Conservation (phyloP, 2,329 filamentous ascomycete species). For the Diaporthe sp. region DNA sequence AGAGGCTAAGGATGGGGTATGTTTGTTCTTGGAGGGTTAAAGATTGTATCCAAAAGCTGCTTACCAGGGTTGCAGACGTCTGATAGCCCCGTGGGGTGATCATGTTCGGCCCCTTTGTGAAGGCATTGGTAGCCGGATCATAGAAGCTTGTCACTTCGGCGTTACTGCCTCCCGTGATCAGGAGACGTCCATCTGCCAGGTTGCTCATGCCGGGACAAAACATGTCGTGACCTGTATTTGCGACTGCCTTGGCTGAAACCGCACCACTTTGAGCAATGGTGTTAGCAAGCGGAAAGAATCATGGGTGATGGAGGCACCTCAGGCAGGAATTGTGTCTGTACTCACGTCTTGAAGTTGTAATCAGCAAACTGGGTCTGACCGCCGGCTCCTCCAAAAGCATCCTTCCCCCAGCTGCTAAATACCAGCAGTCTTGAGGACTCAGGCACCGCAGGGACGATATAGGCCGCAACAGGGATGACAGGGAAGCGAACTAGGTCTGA, state of each 20-base stretch:
- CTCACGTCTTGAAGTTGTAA: slow-evolving; percentile 30
- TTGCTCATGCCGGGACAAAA: slow-evolving; percentile 61
- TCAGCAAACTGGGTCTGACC: slow-evolving; percentile 27
- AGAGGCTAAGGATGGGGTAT: too few relatives aligned
- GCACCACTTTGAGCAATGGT: slow-evolving; percentile 1
- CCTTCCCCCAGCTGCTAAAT: slow-evolving; percentile 41
- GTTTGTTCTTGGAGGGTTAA: too few relatives aligned
- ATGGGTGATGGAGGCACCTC: neutral
- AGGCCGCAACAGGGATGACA: slow-evolving; percentile 43
- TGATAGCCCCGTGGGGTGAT: slow-evolving; percentile 58
- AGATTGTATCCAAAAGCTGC: too few relatives aligned
- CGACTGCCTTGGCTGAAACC: slow-evolving; percentile 37
- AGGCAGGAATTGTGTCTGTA: neutral
- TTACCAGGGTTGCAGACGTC: slow-evolving; percentile 53
- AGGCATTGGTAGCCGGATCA: slow-evolving; percentile 44
- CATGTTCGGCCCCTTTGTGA: slow-evolving; percentile 50
- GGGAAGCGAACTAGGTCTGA: slow-evolving; percentile 41
- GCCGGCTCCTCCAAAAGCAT: slow-evolving; percentile 38
- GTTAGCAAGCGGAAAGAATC: neutral
- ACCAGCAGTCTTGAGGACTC: slow-evolving; percentile 39
- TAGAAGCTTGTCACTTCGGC: slow-evolving; percentile 57
- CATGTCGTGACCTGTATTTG: slow-evolving; percentile 55
- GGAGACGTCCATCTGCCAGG: slow-evolving; percentile 53
- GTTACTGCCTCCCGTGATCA: slow-evolving; percentile 60
- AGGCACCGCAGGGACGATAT: slow-evolving; percentile 41